Conservation (phyloP, 2,329 filamentous ascomycete genomes). For the Alternaria brassicicola region DNA sequence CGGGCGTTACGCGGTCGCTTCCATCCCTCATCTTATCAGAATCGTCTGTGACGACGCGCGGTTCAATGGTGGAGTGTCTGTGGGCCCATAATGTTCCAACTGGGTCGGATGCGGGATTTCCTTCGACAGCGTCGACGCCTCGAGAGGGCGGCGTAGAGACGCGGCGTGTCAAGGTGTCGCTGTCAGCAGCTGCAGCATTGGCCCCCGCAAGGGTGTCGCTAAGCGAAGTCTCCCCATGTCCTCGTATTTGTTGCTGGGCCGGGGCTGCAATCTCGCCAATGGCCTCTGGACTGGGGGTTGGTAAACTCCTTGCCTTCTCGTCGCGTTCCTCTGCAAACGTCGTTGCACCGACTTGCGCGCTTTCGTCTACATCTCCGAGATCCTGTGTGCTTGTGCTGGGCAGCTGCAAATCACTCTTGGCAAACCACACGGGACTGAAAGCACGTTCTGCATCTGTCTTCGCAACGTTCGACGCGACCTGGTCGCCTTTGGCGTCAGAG, state of each 20-base stretch:
- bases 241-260: conserved; percentile 11
- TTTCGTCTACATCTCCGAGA: not conserved
- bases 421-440: conserved; percentile 14
- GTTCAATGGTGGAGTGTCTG: conserved; percentile 32
- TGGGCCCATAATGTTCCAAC: conserved; percentile 43
- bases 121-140: conserved; percentile 43
- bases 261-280: not conserved
- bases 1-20: conserved; percentile 33
- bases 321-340: not conserved
- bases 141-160: conserved; percentile 32
- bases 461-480: not conserved
- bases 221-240: conserved; percentile 13
- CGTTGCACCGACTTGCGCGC: not conserved
- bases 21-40: conserved; percentile 36
- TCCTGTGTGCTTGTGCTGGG: not conserved
- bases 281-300: not conserved
- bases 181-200: conserved; percentile 12
- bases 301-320: not conserved
- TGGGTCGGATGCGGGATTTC: conserved; percentile 36
- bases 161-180: conserved; percentile 20
- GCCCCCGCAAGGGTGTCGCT: conserved; percentile 14
- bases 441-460: conserved; percentile 3
- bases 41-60: conserved; percentile 33
- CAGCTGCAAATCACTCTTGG: conserved; percentile 19
- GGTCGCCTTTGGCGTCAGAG: conserved; percentile 13